phyloP scores from a whole-genome alignment of 768 basidiomycete genomes.

The Lentinula lateritia region DNA sequence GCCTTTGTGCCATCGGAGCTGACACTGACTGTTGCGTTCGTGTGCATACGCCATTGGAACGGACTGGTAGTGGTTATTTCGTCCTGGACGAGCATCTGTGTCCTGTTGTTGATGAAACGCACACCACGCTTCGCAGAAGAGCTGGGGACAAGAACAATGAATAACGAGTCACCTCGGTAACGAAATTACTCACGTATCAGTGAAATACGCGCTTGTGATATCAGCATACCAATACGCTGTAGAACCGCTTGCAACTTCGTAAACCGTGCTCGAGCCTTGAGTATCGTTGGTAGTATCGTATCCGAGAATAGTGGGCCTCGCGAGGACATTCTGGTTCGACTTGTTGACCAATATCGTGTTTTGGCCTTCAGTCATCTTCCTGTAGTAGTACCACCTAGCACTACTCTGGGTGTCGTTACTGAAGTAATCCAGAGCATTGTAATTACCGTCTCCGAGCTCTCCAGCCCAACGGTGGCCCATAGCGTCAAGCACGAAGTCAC shows the following conservation, averaged over 20 bases:
- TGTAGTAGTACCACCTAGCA: constrained; percentile 86
- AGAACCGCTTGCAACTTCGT: constrained; percentile 53
- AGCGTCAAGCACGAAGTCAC: constrained; percentile 94
- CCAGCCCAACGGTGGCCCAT: constrained; percentile 93
- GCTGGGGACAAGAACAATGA: constrained; percentile 23
- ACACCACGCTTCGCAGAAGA: constrained; percentile 80
- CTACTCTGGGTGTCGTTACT: constrained; percentile 60
- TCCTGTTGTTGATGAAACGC: constrained; percentile 74
- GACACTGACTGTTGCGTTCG: constrained; percentile 74
- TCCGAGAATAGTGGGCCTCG: constrained; percentile 49
- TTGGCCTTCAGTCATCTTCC: constrained; percentile 96
- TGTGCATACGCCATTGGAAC: constrained; percentile 92
- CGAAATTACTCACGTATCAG: constrained; percentile 58
- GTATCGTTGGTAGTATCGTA: constrained; percentile 46
- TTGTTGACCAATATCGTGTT: constrained; percentile 81
- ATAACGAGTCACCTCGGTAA: constrained; percentile 8
- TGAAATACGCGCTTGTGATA: constrained; percentile 68
- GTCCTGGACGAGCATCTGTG: constrained; percentile 90
- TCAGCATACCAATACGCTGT: constrained; percentile 82
- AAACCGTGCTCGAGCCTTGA: constrained; percentile 85
- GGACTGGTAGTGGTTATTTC: constrained; percentile 61
- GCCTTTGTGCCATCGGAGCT: constrained; percentile 54
- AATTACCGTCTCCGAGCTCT: constrained; percentile 88
- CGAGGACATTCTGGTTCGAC: constrained; percentile 76
- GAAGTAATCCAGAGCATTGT: constrained; percentile 74